Base-by-base conservation (phyloP, 129 eudicot species). In the Flaveria brownii region DNA sequence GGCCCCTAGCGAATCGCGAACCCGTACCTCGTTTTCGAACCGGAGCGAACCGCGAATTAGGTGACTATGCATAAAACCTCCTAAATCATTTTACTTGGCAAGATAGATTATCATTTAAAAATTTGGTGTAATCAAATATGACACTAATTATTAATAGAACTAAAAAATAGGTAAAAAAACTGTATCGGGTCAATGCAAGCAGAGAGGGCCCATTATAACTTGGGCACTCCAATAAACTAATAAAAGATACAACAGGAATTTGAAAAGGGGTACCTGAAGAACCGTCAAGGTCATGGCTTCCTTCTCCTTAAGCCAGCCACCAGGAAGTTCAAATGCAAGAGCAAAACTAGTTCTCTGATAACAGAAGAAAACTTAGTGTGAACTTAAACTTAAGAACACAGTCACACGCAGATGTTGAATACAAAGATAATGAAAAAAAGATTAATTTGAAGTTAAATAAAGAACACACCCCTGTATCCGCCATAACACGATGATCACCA, bases 311-410 rank as follows among this genome's bases (percentile, higher is more conserved):
- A 70, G 46, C 98, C 97, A 94, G 71, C 98, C 98, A 83, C 98
- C 98, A 67, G 96, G 97, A 81, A 85, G 72, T 77, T 87, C 93
- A 74, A 94, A 94, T 20, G 92, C 98, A 84, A 94, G 91, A 66
- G 98, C 97, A 81, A 94, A 86, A 83, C 87, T 88, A 75, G 97
- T 89, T 26, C 43, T 56, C 98, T 94, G 85, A 55, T 59, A 43
- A 77, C 2, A 72, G 67, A 76, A 39, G 26, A 39, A 30, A 63
- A 54, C 0, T 15, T 23, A 63, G 16, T 28, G 20, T 63, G 12
- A 63, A 16, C 5, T 63, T 30, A 14, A 28, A 30, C 9, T 60
- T 15, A 30, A 25, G 33, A 28, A 2, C 30, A 28, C 3, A 28
- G 4, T 28, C 30, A 60, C 25, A 47, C 23, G 15, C 22, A 39